Base-by-base conservation (phyloP, 306 rosid genomes). In the Myrica gale region DNA sequence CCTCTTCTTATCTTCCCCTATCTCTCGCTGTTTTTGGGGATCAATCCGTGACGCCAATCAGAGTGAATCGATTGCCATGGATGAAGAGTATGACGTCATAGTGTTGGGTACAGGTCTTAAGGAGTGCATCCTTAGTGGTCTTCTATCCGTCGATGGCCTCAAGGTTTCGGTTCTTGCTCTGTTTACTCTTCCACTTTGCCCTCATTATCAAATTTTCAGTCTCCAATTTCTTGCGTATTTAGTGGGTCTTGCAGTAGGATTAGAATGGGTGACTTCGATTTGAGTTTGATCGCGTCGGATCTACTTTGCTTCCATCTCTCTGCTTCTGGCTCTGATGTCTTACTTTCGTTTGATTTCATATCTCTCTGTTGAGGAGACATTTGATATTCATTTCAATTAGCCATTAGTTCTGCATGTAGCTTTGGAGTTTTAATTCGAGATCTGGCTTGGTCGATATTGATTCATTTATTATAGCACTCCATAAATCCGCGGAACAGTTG, bases 141-240 rank as follows among this genome's bases (percentile, higher is more conserved):
- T 95, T 92, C 97, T 95, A 85, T 95, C 99, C 74, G 99, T 95
- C 23, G 97, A 95, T 83, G 93, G 99, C 80, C 97, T 95, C 81
- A 95, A 95, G 97, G 99, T 89, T 37, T 45, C 20, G 1, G 44
- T 45, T 16, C n/a, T 17, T 43, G 26, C 2, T 65, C 37, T 32
- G 37, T 37, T 63, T 10, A 50, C 5, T 48, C 15, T 66, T 67
- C 54, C 44, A 20, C 9, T 0, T 10, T 60, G 53, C 61, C 12
- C 21, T 21, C 67, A 23, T 44, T 11, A 17, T 41, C 23, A 7
- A 37, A 32, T 32, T 32, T 32, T 32, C 37, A 32, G 37, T 66
- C 26, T 53, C 39, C 3, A 17, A 21, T 41, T 42, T 46, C 19
- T 32, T 47, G 7, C 39, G 15, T 17, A 13, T 58, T 26, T 47